Base-by-base conservation (phyloP, 1,139 yeast species). In the Candida tropicalis region DNA sequence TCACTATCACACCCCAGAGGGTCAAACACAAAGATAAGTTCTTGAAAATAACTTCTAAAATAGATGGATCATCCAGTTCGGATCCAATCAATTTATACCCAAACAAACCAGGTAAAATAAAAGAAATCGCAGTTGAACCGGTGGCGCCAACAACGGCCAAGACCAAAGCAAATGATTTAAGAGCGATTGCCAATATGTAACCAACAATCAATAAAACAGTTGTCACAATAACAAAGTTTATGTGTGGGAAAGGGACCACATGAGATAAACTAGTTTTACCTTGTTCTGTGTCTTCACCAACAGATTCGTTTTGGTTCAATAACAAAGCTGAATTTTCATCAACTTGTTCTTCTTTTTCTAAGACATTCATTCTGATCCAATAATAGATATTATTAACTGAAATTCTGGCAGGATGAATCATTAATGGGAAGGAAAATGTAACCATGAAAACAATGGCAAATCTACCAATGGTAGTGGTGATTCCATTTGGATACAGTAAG, bases 341-440 rank as follows among this genome's bases (percentile, higher is more conserved):
- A 24, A 20, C 26, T 24, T 33, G 20, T 8, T 41, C 40, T 22
- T 39, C 31, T 9, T 43, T 24, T 13, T 36, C 37, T 10, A 20
- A 25, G 8, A 43, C 18, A 17, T 46, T 45, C 29, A 36, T 39
- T 12, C 35, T 28, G 15, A 76, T 38, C 79, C 87, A 84, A 56
- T 77, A 77, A 43, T 77, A 65, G 51, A 91, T 79, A 62, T 91
- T 89, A 60, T 88, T 86, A 25, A 85, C 71, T 1, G 97, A 87
- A 23, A 88, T 83, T 45, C 99, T 73, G 38, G 96, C 87, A 1
- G 99, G 99, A 60, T 91, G 96, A 57, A 89, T 79, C 84, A 91
- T 87, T 53, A 93, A 73, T 15, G 99, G 99, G 68, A 85, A 93
- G 6, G 96, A 87, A 49, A 93, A 78, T 10, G 87, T 68, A 33